Conservation (phyloP, 108 stramenopile genomes). For the Conticribra weissflogii region DNA sequence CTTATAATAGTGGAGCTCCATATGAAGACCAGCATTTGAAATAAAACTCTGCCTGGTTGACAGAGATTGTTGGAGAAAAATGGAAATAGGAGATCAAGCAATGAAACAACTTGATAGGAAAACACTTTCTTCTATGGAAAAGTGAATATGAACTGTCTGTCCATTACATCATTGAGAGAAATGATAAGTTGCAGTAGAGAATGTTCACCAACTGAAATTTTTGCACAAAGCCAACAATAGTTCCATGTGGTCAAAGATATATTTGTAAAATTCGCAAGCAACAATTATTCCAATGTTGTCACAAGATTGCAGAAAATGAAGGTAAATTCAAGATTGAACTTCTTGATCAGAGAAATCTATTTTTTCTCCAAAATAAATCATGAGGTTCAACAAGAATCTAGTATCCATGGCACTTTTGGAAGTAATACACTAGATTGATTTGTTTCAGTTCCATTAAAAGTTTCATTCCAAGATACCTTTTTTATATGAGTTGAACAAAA, state of each 20-base stretch:
- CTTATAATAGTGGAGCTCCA: background rate
- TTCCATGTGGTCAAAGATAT: background rate
- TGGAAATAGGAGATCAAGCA: background rate
- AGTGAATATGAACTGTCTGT: background rate
- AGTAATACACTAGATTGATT: too few species aligned
- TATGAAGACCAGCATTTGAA: background rate
- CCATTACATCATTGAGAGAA: background rate
- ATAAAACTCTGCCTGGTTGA: background rate
- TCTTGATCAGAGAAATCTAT: background rate
- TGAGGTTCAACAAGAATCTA: background rate
- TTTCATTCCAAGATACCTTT: too few species aligned
- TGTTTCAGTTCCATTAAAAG: too few species aligned
- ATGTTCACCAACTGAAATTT: background rate
- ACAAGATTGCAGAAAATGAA: background rate
- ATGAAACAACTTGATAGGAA: background rate
- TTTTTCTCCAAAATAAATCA: background rate
- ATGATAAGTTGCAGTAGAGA: background rate
- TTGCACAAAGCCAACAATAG: background rate
- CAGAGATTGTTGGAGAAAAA: background rate
- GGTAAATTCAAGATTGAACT: background rate
- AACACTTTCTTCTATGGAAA: background rate
- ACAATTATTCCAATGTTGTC: background rate
- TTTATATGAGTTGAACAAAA: too few species aligned
- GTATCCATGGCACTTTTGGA: too few species aligned
- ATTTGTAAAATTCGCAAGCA: background rate